A percentile compares a stretch with the other conserved stretches of the same genome.
phyloP scores from a whole-genome alignment of 1,284 basidiomycete species.

The Fomitopsis schrenkii region DNA sequence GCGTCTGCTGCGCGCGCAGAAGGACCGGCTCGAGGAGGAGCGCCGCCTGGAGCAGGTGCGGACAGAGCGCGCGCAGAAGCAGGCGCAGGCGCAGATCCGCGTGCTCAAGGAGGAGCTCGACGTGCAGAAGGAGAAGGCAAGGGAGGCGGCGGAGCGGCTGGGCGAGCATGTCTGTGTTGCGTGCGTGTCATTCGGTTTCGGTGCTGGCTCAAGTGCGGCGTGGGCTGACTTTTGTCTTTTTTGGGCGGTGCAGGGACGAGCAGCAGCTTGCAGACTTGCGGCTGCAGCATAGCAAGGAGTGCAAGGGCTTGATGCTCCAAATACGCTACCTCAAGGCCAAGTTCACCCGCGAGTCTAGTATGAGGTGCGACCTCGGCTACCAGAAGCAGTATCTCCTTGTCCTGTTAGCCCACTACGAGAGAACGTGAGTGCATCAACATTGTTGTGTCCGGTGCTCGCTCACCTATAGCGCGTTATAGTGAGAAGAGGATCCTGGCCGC shows the following conservation, averaged over 20 bases:
- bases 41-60: conserved; percentile 39
- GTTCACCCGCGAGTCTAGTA: conserved; percentile 79
- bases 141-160: conserved; percentile 40
- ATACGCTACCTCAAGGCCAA: conserved; percentile 92
- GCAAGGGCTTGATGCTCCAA: conserved; percentile 84
- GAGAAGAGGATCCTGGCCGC: conserved; percentile 76
- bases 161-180: conserved; percentile 51
- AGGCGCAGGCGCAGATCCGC: conserved; percentile 60
- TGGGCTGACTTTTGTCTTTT: conserved; percentile 3
- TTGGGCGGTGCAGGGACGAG: conserved; percentile 39
- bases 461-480: conserved; percentile 33
- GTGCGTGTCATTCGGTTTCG: conserved; percentile 25
- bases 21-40: conserved; percentile 56
- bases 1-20: conserved; percentile 57
- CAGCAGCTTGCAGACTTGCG: conserved; percentile 51
- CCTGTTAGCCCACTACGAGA: conserved; percentile 63
- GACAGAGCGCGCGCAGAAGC: conserved; percentile 57
- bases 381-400: conserved; percentile 84
- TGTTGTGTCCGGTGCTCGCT: neutral
- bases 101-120: conserved; percentile 68
- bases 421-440: conserved; percentile 48
- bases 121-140: conserved; percentile 44
- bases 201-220: neutral
- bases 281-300: conserved; percentile 75
- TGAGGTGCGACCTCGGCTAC: conserved; percentile 77